Conservation (phyloP, 2,329 filamentous ascomycete species). For the Sporothrix pallida region DNA sequence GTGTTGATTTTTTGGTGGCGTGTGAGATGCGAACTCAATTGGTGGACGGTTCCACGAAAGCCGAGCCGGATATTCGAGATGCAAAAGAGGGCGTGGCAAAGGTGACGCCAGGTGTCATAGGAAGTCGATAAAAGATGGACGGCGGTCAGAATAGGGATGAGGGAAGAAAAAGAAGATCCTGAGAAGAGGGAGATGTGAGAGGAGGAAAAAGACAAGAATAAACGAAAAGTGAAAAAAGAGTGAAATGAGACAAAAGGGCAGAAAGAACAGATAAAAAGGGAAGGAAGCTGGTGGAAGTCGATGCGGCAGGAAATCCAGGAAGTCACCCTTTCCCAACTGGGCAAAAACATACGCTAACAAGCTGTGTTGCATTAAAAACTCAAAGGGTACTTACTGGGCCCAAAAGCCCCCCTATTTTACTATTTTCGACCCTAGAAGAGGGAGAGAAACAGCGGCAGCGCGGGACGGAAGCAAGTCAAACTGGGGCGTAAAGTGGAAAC, state of each 20-base stretch:
- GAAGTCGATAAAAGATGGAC: neutral
- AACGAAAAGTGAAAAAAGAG: neutral
- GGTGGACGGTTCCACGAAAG: constrained; percentile 13
- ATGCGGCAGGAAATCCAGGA: constrained; percentile 12
- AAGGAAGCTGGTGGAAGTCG: constrained; percentile 19
- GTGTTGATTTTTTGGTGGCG: constrained; percentile 6
- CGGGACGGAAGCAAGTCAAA: constrained; percentile 4
- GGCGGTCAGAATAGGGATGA: neutral
- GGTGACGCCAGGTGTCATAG: constrained; percentile 11
- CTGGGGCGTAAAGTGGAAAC: neutral
- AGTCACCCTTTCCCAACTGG: constrained; percentile 16
- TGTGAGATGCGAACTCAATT: constrained; percentile 12
- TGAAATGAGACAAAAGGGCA: neutral
- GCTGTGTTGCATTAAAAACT: constrained; percentile 7
- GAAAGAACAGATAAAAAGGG: constrained; percentile 22
- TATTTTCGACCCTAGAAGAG: constrained; percentile 10
- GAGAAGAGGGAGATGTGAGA: neutral
- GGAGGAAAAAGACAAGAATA: neutral
- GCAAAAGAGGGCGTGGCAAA: constrained; percentile 4
- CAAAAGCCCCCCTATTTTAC: constrained; percentile 15
- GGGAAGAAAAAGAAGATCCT: neutral
- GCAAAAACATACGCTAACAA: constrained; percentile 19
- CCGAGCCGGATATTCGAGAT: neutral
- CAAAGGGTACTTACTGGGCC: neutral
- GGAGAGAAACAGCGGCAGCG: constrained; percentile 1